A percentile compares a stretch with the other conserved stretches of the same genome.
Evolutionary conservation across 2,329 filamentous ascomycete species (phyloP).

Genomic region (Fusarium ramigenum): DNA sequence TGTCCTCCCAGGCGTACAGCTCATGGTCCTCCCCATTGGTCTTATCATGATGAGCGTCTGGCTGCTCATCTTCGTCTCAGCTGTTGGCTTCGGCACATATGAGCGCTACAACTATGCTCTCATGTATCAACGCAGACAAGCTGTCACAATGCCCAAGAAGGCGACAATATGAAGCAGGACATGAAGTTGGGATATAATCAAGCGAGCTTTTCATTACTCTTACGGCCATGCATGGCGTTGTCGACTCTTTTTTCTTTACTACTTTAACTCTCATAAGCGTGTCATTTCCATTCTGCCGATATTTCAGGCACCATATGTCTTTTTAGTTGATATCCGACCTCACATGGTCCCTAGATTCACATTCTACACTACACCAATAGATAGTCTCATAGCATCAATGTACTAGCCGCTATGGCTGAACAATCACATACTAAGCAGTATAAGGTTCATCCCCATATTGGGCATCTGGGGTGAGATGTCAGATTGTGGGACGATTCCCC

Average conservation of each 20-base stretch:
- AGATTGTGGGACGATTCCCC: conserved; percentile 18
- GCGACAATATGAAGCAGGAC: conserved; percentile 6
- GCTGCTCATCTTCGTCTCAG: conserved; percentile 64
- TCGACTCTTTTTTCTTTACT: conserved; percentile 22
- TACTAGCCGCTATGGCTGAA: conserved; percentile 14
- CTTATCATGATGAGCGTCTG: conserved; percentile 73
- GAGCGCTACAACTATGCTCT: conserved; percentile 73
- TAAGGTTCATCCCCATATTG: neutral
- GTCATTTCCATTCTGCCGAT: conserved; percentile 33
- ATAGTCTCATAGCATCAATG: conserved; percentile 29
- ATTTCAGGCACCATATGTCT: conserved; percentile 35
- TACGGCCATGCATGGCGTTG: conserved; percentile 34
- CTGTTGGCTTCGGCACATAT: conserved; percentile 72
- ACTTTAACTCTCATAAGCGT: conserved; percentile 21
- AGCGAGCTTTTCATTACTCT: conserved; percentile 24
- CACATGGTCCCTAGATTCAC: conserved; percentile 26
- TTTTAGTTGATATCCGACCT: conserved; percentile 41
- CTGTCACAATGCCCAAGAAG: conserved; percentile 29
- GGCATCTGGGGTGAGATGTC: neutral
- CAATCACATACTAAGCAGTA: neutral
- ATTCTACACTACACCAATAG: conserved; percentile 26
- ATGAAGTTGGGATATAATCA: conserved; percentile 6
- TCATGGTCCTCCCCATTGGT: conserved; percentile 76
- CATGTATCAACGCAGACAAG: conserved; percentile 60
- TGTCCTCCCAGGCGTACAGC: conserved; percentile 72